Evolutionary conservation across 2,329 filamentous ascomycete genomes (phyloP).

Genomic region (Venturia oleaginea): DNA sequence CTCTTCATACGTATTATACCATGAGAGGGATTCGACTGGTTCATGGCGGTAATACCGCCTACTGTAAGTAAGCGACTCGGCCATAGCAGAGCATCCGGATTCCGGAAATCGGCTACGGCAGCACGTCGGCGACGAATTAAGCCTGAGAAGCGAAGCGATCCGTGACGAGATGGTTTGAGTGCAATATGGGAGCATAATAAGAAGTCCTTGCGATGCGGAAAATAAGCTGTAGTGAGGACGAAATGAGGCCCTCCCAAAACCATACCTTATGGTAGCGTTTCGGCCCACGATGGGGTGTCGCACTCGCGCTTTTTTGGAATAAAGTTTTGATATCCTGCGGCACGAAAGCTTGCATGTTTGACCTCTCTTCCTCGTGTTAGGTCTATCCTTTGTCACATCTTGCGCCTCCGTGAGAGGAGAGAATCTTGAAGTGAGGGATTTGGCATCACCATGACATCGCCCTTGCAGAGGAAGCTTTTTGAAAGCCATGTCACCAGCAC

Average conservation of each 20-base stretch:
- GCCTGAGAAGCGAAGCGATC: neutral
- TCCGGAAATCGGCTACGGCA: neutral
- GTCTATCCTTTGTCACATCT: neutral
- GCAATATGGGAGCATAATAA: neutral
- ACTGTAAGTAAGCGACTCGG: neutral
- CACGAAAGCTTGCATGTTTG: neutral
- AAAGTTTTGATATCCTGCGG: neutral
- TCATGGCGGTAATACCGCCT: neutral
- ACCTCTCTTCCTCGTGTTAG: neutral
- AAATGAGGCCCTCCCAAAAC: neutral
- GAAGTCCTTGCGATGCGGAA: conserved; percentile 2
- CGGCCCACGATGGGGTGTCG: neutral
- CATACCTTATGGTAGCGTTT: neutral
- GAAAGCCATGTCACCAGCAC: neutral
- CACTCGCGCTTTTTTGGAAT: neutral
- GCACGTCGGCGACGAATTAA: neutral
- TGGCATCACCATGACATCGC: conserved; percentile 1
- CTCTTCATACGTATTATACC: neutral
- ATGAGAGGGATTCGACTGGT: neutral
- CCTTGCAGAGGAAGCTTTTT: neutral
- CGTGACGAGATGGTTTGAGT: neutral
- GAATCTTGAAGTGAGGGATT: neutral
- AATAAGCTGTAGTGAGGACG: neutral
- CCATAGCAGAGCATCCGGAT: neutral
- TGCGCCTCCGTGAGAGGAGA: neutral